Evolutionary conservation across 1,284 basidiomycete species (phyloP).

Genomic region (Marasmius fiardii): DNA sequence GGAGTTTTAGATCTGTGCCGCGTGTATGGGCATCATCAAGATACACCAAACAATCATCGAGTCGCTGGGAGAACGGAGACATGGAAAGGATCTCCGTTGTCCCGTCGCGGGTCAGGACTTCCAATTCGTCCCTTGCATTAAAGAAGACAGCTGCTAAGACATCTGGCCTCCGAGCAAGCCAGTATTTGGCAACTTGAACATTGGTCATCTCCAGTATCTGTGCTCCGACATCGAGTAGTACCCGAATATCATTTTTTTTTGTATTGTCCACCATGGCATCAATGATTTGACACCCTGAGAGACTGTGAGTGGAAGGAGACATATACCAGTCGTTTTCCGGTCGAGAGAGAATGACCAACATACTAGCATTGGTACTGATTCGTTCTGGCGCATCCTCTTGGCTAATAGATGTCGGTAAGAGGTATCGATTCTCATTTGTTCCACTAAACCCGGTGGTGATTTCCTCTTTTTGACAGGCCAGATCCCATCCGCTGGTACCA

Average conservation of each 20-base stretch:
- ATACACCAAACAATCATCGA: constrained; percentile 29
- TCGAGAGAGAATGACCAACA: constrained; percentile 39
- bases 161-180: constrained; percentile 29
- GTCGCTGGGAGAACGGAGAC: constrained; percentile 24
- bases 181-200: constrained; percentile 20
- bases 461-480: constrained; percentile 34
- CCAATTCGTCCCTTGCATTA: constrained; percentile 25
- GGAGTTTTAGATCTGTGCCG: constrained; percentile 34
- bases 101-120: constrained; percentile 24
- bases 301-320: constrained; percentile 16
- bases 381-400: constrained; percentile 41
- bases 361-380: constrained; percentile 44
- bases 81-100: constrained; percentile 34
- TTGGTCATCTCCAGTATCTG: constrained; percentile 10
- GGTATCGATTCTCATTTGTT: constrained; percentile 48
- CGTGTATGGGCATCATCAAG: constrained; percentile 34
- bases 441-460: constrained; percentile 53
- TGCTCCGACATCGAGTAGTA: constrained; percentile 21
- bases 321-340: constrained; percentile 40
- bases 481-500: constrained; percentile 48
- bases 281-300: constrained; percentile 9
- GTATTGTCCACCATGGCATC: constrained; percentile 31
- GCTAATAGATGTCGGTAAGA: constrained; percentile 42
- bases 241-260: constrained; percentile 26
- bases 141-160: constrained; percentile 30